Evolutionary conservation across 1,139 yeast genomes (phyloP).

Genomic region (Candida dubliniensis): DNA sequence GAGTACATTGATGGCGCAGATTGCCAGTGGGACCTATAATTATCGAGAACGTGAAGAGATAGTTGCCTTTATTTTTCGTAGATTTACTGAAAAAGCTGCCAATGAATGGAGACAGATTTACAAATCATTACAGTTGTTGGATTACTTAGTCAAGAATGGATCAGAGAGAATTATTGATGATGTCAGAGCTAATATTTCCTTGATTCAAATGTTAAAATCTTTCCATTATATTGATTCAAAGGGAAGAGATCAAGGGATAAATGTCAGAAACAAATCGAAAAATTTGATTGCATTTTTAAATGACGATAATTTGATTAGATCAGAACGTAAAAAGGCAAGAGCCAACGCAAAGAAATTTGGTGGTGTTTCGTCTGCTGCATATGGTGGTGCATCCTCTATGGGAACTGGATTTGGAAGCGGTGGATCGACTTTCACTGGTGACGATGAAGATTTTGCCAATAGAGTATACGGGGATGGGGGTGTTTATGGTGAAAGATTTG

Average conservation of each 20-base stretch:
- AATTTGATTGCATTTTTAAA: slow-evolving; percentile 67
- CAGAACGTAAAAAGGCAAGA: slow-evolving; percentile 87
- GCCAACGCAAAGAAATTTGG: slow-evolving; percentile 79
- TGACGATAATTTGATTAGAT: slow-evolving; percentile 74
- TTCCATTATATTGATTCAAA: slow-evolving; percentile 93
- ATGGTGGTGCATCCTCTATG: slow-evolving; percentile 49
- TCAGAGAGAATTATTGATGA: slow-evolving; percentile 95
- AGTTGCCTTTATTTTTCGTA: slow-evolving; percentile 65
- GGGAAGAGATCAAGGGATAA: slow-evolving; percentile 95
- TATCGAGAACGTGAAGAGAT: slow-evolving; percentile 80
- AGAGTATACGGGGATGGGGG: slow-evolving; percentile 82
- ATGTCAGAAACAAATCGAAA: slow-evolving; percentile 89
- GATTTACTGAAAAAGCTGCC: slow-evolving; percentile 93
- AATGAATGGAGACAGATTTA: slow-evolving; percentile 98
- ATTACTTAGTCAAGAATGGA: slow-evolving; percentile 88
- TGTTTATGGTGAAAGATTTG: slow-evolving; percentile 69
- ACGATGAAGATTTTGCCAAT: slow-evolving; percentile 51
- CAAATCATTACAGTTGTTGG: slow-evolving; percentile 87
- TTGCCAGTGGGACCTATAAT: slow-evolving; percentile 92
- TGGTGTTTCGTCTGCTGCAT: slow-evolving; percentile 58
- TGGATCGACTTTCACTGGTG: slow-evolving; percentile 6
- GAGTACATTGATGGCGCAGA: slow-evolving; percentile 86
- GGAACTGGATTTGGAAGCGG: slow-evolving; percentile 35
- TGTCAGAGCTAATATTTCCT: slow-evolving; percentile 77
- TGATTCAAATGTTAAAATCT: slow-evolving; percentile 84